Evolutionary conservation across 202 grass and related monocot species (phyloP), one percentile per base, ranked within the genome.

Genomic region (Panicum virgatum): DNA sequence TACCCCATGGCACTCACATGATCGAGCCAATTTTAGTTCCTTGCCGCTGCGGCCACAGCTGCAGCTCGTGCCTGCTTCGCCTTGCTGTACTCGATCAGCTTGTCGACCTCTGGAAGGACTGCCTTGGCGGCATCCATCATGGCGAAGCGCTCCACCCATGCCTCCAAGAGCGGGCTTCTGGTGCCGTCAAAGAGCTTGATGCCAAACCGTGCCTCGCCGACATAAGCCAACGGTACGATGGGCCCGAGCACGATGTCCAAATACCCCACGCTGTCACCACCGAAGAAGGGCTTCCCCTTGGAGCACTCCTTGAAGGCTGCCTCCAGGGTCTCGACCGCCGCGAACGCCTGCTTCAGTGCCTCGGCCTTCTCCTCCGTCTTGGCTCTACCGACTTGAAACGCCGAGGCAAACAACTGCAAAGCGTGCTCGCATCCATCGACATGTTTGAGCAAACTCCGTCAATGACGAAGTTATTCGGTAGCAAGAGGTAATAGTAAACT

Each of bases 221-320:
- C 48, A 14, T 65, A 27, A 26, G 80, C 6, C 43, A 86, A 79
- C 0, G 26, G 51, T 39, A 83, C 7, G 56, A 78, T 22, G 0
- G 12, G 34, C 0, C 84, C 88, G 0, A 91, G 52, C 25, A 27
- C 15, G 30, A 91, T 1, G n/a, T 91, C 84, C 15, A 84, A 5
- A 32, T 50, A 72, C 20, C 75, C 75, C 10, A 84, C 36, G 10
- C 2, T 62, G 43, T 88, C 69, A 10, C 88, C 77, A 1, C 80
- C 84, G 11, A 91, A 91, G 81, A 85, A 91, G 8, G 59, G 23
- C 52, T 81, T 88, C 8, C 84, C 77, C 43, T 81, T 71, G 23
- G 81, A 82, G 54, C 12, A 16, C 26, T 72, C 69, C 45, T 20
- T 36, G 60, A 84, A 62, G 23, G 76, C 77, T 19, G 44, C 62